A percentile compares a stretch with the other conserved stretches of the same genome.
phyloP scores from a whole-genome alignment of 257 asterid species.

The Leptodermis oblonga region DNA sequence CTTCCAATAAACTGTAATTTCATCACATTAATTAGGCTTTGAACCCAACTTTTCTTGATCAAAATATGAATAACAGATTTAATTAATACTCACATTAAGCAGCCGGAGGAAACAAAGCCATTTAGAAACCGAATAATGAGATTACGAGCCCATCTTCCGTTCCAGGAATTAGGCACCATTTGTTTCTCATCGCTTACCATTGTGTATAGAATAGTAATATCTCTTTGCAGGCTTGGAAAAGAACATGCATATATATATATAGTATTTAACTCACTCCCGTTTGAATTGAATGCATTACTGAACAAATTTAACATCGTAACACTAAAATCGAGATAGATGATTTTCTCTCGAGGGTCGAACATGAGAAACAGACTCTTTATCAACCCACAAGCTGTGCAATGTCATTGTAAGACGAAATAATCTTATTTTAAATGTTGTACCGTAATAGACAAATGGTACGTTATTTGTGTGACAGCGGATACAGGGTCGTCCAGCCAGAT shows the following conservation, averaged over 20 bases:
- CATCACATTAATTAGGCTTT: not conserved
- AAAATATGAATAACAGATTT: not conserved
- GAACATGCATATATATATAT: conserved; percentile 49
- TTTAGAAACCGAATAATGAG: conserved; percentile 60
- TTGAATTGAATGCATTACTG: not conserved
- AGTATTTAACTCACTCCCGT: not conserved
- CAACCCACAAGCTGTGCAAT: too few relatives aligned
- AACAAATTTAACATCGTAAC: too few relatives aligned
- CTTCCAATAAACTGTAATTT: conserved; percentile 55
- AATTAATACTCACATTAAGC: conserved; percentile 59
- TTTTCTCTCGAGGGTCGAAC: too few relatives aligned
- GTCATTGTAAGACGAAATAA: too few relatives aligned
- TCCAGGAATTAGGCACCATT: conserved; percentile 72
- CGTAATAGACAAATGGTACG: too few relatives aligned
- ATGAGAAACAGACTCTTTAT: too few relatives aligned
- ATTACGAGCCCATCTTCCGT: conserved; percentile 69
- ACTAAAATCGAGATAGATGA: too few relatives aligned
- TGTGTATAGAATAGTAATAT: conserved; percentile 15
- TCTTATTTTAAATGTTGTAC: too few relatives aligned
- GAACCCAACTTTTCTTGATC: not conserved
- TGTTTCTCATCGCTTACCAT: conserved; percentile 44
- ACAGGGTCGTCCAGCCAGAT: too few relatives aligned
- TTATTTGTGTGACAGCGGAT: too few relatives aligned
- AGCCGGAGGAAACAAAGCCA: conserved; percentile 51
- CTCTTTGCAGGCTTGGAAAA: conserved; percentile 54